A percentile compares a stretch with the other conserved stretches of the same genome.
Conservation (phyloP, 1,284 basidiomycete species). For the Pseudomicrostroma phylloplanum region DNA sequence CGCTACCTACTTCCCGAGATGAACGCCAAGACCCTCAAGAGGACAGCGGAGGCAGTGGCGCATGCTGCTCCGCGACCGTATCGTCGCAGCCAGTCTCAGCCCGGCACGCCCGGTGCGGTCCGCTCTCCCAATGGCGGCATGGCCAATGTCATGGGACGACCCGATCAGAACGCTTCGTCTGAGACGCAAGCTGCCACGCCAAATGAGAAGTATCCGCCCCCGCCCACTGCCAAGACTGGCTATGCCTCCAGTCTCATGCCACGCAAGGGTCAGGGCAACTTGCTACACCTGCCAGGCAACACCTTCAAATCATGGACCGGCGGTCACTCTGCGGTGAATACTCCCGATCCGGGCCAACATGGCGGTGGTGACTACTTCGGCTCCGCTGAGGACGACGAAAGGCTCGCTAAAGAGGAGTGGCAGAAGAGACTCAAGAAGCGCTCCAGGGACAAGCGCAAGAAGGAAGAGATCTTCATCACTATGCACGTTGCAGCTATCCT, state of each 20-base stretch:
- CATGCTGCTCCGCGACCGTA: slow-evolving; percentile 34
- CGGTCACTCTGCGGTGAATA: slow-evolving; percentile 28
- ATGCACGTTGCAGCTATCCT: slow-evolving; percentile 81
- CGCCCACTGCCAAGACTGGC: background rate
- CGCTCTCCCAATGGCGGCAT: background rate
- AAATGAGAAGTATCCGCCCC: background rate
- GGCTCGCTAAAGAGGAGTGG: slow-evolving; percentile 38
- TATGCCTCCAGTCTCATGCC: background rate
- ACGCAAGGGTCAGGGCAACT: slow-evolving; percentile 7
- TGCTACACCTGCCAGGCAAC: background rate
- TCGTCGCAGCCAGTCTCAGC: slow-evolving; percentile 9
- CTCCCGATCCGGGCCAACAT: slow-evolving; percentile 22
- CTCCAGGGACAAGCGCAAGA: slow-evolving; percentile 39
- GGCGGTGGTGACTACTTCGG: slow-evolving; percentile 39
- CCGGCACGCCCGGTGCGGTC: slow-evolving; percentile 12
- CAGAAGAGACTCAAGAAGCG: slow-evolving; percentile 45
- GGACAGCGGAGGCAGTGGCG: slow-evolving; percentile 46
- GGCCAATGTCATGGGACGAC: slow-evolving; percentile 7
- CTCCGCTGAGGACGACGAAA: slow-evolving; percentile 20
- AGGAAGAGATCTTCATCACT: slow-evolving; percentile 58
- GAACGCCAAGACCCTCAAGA: slow-evolving; percentile 46
- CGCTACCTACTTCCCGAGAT: slow-evolving; percentile 55
- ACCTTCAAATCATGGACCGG: slow-evolving; percentile 21
- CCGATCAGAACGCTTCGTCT: slow-evolving; percentile 11
- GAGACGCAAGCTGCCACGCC: slow-evolving; percentile 16